Evolutionary conservation across 768 basidiomycete genomes (phyloP).

Genomic region (Lyophyllum shimeji): DNA sequence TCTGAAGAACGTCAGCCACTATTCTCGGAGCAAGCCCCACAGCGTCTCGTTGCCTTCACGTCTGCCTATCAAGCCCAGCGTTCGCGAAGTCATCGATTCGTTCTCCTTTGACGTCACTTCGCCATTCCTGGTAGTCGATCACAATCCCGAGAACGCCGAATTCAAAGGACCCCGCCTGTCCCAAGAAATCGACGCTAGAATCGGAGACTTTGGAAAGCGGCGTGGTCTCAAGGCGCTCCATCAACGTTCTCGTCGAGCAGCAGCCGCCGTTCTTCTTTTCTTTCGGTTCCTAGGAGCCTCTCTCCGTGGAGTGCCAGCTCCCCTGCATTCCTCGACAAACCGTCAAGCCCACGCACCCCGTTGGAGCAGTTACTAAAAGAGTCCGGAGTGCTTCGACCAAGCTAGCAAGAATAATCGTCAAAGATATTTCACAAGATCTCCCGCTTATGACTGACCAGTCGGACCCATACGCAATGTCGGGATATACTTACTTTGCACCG

Average conservation of each 20-base stretch:
- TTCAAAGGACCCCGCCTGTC: background rate
- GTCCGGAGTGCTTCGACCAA: slow-evolving; percentile 22
- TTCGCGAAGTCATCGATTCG: background rate
- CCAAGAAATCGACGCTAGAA: slow-evolving; percentile 8
- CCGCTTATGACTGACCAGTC: slow-evolving; percentile 17
- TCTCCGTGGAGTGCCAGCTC: slow-evolving; percentile 19
- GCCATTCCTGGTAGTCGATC: background rate
- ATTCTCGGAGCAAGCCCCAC: background rate
- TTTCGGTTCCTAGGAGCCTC: slow-evolving; percentile 18
- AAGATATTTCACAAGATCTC: slow-evolving; percentile 15
- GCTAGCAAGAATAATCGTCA: slow-evolving; percentile 8
- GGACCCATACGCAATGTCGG: slow-evolving; percentile 20
- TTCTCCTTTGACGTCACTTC: background rate
- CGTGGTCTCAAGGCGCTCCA: slow-evolving; percentile 31
- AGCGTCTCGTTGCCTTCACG: background rate
- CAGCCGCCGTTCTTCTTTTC: slow-evolving; percentile 16
- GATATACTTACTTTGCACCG: slow-evolving; percentile 16
- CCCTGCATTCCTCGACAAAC: slow-evolving; percentile 5
- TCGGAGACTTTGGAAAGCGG: slow-evolving; percentile 27
- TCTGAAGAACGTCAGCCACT: background rate
- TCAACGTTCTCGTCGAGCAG: slow-evolving; percentile 13
- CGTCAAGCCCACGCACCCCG: slow-evolving; percentile 17
- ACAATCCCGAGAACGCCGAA: background rate
- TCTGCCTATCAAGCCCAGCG: background rate
- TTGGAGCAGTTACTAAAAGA: slow-evolving; percentile 23